Evolutionary conservation across 495 filamentous ascomycete species (phyloP), one percentile per base, ranked within the genome.

Genomic region (Tuber magnatum): DNA sequence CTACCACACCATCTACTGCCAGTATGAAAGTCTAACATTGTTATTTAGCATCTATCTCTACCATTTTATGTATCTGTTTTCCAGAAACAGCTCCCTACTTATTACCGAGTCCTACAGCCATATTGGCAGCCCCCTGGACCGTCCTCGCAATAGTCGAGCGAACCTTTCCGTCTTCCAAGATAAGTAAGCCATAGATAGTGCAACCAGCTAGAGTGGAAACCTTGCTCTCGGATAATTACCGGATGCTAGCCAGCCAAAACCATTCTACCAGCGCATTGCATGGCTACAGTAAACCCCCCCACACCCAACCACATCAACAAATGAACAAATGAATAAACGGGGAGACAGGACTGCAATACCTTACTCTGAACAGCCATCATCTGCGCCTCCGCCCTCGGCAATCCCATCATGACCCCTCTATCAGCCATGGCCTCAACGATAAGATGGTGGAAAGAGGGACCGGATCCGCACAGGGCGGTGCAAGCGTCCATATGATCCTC

Each of bases 141-240:
- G 92, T 89, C 81, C 88, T 89, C 20, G 91, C 87, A 39, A 94
- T 87, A 8, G 88, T 89, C 0, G 90, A 89, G 76, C 92, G 87
- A 40, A 94, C 90, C 2, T 87, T 85, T 3, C 91, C 91, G 78
- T 94, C 92, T 83, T 94, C 92, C 20, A 94, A 83, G 43, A 92
- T 91, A 73, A 92, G 78, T 78, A 94, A 80, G 5, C 92, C 92
- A 2, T 89, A 90, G 80, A 93, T 93, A 20, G 91, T 94, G 82
- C 92, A 94, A 2, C 92, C 92, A 8, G 92, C 92, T 0, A 92
- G 92, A 9, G 92, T 94, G 73, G 86, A 89, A 24, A 94, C 91
- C 84, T n/a, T 93, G 93, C 73, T 94, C 92, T 72, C 89, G 86
- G 70, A 94, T 82, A 61, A 94, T 80, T 9, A 92, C 92, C 8